Evolutionary conservation across 805 yeast genomes (phyloP).

Genomic region (Candida koratica): DNA sequence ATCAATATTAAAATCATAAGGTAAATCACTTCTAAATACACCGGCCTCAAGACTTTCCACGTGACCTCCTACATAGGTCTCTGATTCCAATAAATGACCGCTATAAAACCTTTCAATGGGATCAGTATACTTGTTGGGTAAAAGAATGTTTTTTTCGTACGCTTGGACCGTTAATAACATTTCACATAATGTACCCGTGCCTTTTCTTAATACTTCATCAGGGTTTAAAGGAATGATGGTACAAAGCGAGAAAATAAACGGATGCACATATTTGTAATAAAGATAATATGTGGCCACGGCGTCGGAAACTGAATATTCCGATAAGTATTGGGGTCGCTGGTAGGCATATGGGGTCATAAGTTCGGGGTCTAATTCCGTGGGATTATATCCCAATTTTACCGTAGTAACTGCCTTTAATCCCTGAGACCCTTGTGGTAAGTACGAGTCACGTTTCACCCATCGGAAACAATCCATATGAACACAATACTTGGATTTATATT

Average conservation of each 20-base stretch:
- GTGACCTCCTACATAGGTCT: conserved; percentile 98
- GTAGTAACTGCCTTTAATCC: conserved; percentile 98
- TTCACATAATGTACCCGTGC: conserved; percentile 98
- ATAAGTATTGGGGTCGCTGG: conserved; percentile 84
- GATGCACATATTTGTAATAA: conserved; percentile 95
- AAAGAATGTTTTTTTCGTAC: conserved; percentile 64
- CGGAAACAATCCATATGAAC: conserved; percentile 95
- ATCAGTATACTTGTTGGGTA: conserved; percentile 92
- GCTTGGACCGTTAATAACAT: conserved; percentile 98
- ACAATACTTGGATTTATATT: conserved; percentile 88
- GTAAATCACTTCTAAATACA: conserved; percentile 87
- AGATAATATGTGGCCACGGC: conserved; percentile 98
- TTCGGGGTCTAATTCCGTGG: conserved; percentile 95
- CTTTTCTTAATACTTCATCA: conserved; percentile 92
- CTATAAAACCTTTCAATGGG: conserved; percentile 93
- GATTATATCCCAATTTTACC: conserved; percentile 91
- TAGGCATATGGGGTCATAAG: conserved; percentile 97
- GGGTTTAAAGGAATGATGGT: conserved; percentile 95
- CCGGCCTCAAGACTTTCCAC: conserved; percentile 98
- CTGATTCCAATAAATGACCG: conserved; percentile 90
- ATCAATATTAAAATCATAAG: conserved; percentile 71
- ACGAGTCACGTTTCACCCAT: conserved; percentile 98
- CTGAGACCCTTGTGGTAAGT: conserved; percentile 96
- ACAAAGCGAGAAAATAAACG: conserved; percentile 92
- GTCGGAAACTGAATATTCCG: conserved; percentile 98